Conservation (phyloP, 2,329 filamentous ascomycete genomes). For the Neofusicoccum sp. region DNA sequence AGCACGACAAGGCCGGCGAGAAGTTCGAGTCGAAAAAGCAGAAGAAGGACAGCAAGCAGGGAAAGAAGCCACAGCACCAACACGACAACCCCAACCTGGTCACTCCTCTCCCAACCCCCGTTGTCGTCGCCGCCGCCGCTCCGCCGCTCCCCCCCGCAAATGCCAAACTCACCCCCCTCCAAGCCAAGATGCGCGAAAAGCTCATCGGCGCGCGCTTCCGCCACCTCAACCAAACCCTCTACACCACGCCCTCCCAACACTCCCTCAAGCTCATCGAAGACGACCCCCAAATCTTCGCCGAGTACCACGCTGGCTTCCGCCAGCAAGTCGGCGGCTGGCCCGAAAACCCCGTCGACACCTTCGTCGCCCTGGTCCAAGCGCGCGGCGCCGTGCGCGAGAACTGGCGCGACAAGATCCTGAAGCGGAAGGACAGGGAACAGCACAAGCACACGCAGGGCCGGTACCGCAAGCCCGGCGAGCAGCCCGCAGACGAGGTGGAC, state of each 20-base stretch:
- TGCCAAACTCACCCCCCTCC: constrained; percentile 80
- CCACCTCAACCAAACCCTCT: constrained; percentile 94
- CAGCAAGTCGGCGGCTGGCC: constrained; percentile 96
- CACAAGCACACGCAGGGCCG: constrained; percentile 15
- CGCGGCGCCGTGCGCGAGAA: constrained; percentile 59
- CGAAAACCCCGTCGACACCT: constrained; percentile 89
- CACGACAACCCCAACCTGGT: constrained; percentile 42
- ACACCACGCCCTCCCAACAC: constrained; percentile 82
- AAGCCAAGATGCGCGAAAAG: constrained; percentile 92
- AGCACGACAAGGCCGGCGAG: constrained; percentile 11
- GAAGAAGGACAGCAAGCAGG: constrained; percentile 35
- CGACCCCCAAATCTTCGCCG: constrained; percentile 88
- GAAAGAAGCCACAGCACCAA: constrained; percentile 25
- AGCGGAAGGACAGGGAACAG: constrained; percentile 29
- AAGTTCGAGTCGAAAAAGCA: constrained; percentile 32
- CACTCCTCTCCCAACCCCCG: constrained; percentile 32
- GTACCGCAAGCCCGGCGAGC: constrained; percentile 18
- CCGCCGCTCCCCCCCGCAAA: constrained; percentile 34
- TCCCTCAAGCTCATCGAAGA: constrained; percentile 80
- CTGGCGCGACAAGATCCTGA: constrained; percentile 44
- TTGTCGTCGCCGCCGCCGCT: constrained; percentile 30
- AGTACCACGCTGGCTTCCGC: constrained; percentile 95
- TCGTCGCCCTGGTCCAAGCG: constrained; percentile 67
- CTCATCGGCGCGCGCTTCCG: constrained; percentile 93
- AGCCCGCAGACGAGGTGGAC: neutral